Percentiles rank a stretch among this genome's conserved stretches.
phyloP scores from a whole-genome alignment of 2,329 filamentous ascomycete genomes.

The Paracoccidioides brasiliensis region DNA sequence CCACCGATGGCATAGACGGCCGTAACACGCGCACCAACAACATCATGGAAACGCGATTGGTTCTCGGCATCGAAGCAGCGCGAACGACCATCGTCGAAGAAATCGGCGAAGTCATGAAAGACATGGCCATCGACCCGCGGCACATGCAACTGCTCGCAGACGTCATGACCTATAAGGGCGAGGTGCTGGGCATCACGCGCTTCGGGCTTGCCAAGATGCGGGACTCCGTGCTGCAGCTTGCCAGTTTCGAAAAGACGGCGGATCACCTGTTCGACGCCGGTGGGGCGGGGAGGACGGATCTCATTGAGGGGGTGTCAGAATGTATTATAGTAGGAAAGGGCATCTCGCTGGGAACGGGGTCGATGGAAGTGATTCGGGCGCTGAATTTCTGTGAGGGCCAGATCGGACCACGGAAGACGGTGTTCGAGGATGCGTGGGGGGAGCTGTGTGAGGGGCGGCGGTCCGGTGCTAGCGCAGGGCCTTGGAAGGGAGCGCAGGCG shows the following conservation, averaged over 20 bases:
- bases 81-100: slow-evolving; percentile 78
- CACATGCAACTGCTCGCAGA: slow-evolving; percentile 97
- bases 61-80: slow-evolving; percentile 91
- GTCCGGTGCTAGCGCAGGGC: slow-evolving; percentile 10
- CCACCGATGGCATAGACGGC: slow-evolving; percentile 78
- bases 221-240: slow-evolving; percentile 83
- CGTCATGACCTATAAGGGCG: slow-evolving; percentile 98
- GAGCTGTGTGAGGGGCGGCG: slow-evolving; percentile 16
- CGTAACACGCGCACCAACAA: slow-evolving; percentile 65
- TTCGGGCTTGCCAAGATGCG: slow-evolving; percentile 96
- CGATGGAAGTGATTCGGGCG: slow-evolving; percentile 74
- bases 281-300: slow-evolving; percentile 78
- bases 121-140: slow-evolving; percentile 91
- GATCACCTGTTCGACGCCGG: slow-evolving; percentile 95
- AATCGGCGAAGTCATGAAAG: slow-evolving; percentile 77
- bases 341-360: slow-evolving; percentile 80
- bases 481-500: neutral
- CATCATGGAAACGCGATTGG: slow-evolving; percentile 75
- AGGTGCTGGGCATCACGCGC: slow-evolving; percentile 88
- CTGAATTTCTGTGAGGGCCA: slow-evolving; percentile 53
- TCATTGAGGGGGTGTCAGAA: slow-evolving; percentile 85
- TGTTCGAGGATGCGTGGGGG: slow-evolving; percentile 53
- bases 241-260: slow-evolving; percentile 94
- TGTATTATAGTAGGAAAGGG: slow-evolving; percentile 98
- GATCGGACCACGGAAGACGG: slow-evolving; percentile 42